A percentile compares a stretch with the other conserved stretches of the same genome.
These are phyloP conservation scores for Inga laurina DNA, from an alignment of 306 rosid genomes.

Conservation along the genomic window DNA sequence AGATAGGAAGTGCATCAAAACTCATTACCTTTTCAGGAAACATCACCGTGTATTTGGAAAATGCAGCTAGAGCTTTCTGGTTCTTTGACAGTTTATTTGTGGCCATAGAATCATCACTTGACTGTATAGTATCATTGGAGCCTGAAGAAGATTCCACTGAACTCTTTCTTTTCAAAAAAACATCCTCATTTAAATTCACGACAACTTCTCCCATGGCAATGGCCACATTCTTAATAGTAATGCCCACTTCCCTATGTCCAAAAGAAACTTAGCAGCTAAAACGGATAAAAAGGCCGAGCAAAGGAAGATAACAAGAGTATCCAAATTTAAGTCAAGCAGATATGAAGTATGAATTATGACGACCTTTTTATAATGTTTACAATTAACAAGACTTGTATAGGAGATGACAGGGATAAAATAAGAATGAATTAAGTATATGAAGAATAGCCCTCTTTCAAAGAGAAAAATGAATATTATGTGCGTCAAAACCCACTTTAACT, in stretches of 20 bases:
- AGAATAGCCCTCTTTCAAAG: conserved; percentile 5
- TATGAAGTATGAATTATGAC: not conserved
- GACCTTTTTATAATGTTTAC: not conserved
- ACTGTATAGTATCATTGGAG: conserved; percentile 42
- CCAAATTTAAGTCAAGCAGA: conserved; percentile 15
- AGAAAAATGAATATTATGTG: not conserved
- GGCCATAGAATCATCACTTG: conserved; percentile 49
- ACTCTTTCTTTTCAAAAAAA: conserved; percentile 61
- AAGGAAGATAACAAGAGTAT: not conserved
- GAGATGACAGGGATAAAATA: conserved; percentile 9
- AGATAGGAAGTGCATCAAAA: conserved; percentile 5
- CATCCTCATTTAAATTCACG: conserved; percentile 76
- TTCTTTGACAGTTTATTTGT: conserved; percentile 49
- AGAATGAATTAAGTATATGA: not conserved
- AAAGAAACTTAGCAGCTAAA: conserved; percentile 28
- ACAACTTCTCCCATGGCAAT: conserved; percentile 59
- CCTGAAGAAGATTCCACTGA: conserved; percentile 51
- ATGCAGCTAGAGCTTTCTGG: conserved; percentile 43
- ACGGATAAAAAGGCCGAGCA: conserved; percentile 20
- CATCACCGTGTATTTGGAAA: conserved; percentile 51
- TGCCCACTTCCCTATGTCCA: conserved; percentile 79
- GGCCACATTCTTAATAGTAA: conserved; percentile 63
- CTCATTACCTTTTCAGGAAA: conserved; percentile 89
- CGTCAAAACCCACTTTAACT: not conserved
- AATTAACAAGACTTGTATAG: not conserved